Evolutionary conservation across 176 grass and related monocot genomes (phyloP).

Genomic region (Bromus sterilis): DNA sequence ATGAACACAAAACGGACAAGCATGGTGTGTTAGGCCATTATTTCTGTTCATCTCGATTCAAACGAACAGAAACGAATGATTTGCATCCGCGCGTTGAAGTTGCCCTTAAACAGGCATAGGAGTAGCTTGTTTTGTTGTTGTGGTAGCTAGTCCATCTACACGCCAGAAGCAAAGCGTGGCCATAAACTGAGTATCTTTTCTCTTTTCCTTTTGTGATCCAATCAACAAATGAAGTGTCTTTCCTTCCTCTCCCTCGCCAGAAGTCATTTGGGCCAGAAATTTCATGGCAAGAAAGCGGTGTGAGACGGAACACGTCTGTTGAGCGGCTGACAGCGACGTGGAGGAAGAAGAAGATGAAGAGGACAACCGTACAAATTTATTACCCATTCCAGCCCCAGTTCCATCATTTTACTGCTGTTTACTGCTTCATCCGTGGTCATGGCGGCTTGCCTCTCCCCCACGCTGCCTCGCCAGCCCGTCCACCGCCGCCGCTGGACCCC

Average conservation of each 20-base stretch:
- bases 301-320: conserved; percentile 19
- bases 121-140: background rate
- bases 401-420: background rate
- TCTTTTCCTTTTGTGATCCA: background rate
- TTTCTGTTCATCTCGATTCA: no score
- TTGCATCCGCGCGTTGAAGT: no score
- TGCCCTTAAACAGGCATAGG: no score
- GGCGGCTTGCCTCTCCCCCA: conserved; percentile 20
- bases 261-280: background rate
- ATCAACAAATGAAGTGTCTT: background rate
- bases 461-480: background rate
- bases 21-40: no score
- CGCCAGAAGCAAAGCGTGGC: background rate
- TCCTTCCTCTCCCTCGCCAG: background rate
- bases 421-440: conserved; percentile 2
- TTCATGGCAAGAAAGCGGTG: background rate
- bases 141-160: background rate
- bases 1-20: no score
- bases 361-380: background rate
- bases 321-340: background rate
- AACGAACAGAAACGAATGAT: no score
- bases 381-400: background rate
- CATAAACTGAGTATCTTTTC: background rate
- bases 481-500: background rate
- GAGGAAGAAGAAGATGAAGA: background rate